phyloP scores from a whole-genome alignment of 225 moss, liverwort and hornwort species.

The Climacium dendroides region DNA sequence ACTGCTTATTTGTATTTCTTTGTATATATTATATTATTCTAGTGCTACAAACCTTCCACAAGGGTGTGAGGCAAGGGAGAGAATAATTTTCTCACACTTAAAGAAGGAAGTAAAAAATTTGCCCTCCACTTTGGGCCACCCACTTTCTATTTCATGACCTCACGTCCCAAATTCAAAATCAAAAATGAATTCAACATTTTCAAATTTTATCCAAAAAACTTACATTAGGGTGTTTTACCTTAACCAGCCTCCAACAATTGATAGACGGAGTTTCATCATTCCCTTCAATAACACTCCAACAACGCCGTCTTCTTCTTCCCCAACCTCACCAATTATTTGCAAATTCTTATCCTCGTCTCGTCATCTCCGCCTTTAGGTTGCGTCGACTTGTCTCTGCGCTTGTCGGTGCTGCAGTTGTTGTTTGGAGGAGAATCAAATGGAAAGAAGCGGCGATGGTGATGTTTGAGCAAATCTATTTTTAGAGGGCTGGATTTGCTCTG shows the following conservation, averaged over 20 bases:
- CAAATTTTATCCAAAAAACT: not conserved
- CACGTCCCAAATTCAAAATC: no score
- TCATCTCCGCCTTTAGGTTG: not conserved
- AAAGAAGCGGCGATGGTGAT: not conserved
- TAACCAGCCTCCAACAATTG: not conserved
- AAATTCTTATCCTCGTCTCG: not conserved
- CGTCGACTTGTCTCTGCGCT: not conserved
- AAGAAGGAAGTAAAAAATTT: not conserved
- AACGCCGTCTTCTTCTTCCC: not conserved
- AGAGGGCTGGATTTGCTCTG: not conserved
- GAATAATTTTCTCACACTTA: not conserved
- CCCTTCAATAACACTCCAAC: not conserved
- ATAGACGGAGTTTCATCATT: not conserved
- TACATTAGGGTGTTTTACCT: no score
- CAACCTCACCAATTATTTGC: not conserved
- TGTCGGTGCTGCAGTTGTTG: not conserved
- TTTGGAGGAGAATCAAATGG: not conserved
- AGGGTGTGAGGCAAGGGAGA: rapidly evolving
- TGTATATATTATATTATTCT: rapidly evolving
- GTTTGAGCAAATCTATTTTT: not conserved
- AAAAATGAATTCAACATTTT: not conserved
- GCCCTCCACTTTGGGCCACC: rapidly evolving
- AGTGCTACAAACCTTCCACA: no score
- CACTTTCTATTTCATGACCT: not conserved
- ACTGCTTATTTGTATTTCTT: not conserved